Evolutionary conservation across 768 basidiomycete genomes (phyloP).

Genomic region (Podaxis sp.): DNA sequence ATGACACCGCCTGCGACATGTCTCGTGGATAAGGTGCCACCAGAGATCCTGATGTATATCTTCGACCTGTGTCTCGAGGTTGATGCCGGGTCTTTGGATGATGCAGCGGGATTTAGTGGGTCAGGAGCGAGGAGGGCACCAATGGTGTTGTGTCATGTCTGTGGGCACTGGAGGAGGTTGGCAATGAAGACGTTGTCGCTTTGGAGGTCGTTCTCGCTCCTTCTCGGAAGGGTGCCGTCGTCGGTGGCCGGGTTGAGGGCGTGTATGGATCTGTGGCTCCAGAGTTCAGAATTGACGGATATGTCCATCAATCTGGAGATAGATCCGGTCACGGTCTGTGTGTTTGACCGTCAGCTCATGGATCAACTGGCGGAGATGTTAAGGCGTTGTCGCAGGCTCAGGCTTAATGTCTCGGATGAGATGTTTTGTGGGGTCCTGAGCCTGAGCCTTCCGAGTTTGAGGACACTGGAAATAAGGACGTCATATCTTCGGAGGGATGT

Average conservation of each 20-base stretch:
- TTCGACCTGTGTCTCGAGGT: constrained; percentile 11
- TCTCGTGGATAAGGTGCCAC: neutral
- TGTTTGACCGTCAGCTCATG: neutral
- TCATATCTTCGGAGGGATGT: constrained; percentile 7
- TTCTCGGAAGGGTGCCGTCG: neutral
- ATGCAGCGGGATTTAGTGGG: constrained; percentile 10
- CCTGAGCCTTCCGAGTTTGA: neutral
- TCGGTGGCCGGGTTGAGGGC: neutral
- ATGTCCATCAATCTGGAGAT: constrained; percentile 12
- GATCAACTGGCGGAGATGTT: neutral
- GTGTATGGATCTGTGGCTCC: constrained; percentile 6
- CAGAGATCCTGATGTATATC: constrained; percentile 11
- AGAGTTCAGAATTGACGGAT: neutral
- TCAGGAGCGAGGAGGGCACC: neutral
- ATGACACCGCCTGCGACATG: neutral
- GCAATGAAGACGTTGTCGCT: constrained; percentile 1
- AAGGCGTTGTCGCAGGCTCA: constrained; percentile 2
- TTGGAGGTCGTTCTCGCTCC: constrained; percentile 12
- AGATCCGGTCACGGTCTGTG: neutral
- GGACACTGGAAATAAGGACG: constrained; percentile 8
- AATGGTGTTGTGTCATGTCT: constrained; percentile 8
- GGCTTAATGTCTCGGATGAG: constrained; percentile 9
- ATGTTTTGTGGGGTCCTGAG: constrained; percentile 3
- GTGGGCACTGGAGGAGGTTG: constrained; percentile 7
- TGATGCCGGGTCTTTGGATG: neutral